Evolutionary conservation across 805 yeast genomes (phyloP).

Genomic region (Pichia nanzhaoensis): DNA sequence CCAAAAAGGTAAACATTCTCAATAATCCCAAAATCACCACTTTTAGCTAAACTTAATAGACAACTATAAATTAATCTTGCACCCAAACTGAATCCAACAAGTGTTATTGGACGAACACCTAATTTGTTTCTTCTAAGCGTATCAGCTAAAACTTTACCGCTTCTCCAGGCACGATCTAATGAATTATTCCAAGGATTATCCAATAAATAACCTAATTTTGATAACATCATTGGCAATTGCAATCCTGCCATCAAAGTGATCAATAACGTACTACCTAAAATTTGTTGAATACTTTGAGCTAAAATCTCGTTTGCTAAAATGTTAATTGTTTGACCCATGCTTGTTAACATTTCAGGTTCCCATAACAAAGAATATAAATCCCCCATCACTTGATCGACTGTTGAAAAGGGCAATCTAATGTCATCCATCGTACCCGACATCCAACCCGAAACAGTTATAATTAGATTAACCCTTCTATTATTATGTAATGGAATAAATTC

Average conservation of each 20-base stretch:
- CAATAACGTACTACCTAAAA: slow-evolving; percentile 83
- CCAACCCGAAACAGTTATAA: slow-evolving; percentile 95
- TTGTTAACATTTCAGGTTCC: slow-evolving; percentile 97
- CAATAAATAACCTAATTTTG: slow-evolving; percentile 79
- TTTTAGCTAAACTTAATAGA: slow-evolving; percentile 72
- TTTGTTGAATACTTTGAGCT: slow-evolving; percentile 90
- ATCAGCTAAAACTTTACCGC: slow-evolving; percentile 87
- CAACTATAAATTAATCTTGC: slow-evolving; percentile 90
- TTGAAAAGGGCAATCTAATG: slow-evolving; percentile 90
- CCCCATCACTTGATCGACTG: slow-evolving; percentile 97
- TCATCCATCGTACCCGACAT: slow-evolving; percentile 94
- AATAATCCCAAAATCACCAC: slow-evolving; percentile 80
- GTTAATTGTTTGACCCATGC: slow-evolving; percentile 93
- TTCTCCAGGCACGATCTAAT: slow-evolving; percentile 93
- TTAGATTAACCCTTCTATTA: slow-evolving; percentile 78
- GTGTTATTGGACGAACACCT: slow-evolving; percentile 87
- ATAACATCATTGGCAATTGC: slow-evolving; percentile 85
- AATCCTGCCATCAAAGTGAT: slow-evolving; percentile 89
- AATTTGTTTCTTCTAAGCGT: slow-evolving; percentile 79
- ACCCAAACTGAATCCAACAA: slow-evolving; percentile 91
- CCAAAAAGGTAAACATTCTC: slow-evolving; percentile 89
- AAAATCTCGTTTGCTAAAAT: slow-evolving; percentile 92
- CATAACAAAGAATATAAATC: slow-evolving; percentile 85
- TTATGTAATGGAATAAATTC: slow-evolving; percentile 91
- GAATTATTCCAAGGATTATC: slow-evolving; percentile 99